Evolutionary conservation across 805 yeast species (phyloP).

Genomic region (Candida gorgasii): DNA sequence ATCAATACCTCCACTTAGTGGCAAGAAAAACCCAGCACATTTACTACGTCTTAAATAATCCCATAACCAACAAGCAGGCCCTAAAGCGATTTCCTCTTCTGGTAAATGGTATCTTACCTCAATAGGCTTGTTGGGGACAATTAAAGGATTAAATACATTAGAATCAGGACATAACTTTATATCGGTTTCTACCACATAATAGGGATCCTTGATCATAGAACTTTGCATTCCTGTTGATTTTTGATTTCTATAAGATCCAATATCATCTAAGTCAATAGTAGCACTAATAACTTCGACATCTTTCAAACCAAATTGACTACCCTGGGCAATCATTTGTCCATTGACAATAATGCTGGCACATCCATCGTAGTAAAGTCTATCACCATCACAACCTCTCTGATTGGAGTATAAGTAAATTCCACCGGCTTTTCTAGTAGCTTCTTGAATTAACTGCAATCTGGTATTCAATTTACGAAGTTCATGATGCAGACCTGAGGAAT

Average conservation of each 20-base stretch:
- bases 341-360: conserved; percentile 93
- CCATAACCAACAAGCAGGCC: conserved; percentile 99
- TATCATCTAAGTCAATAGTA: conserved; percentile 90
- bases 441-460: conserved; percentile 79
- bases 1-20: conserved; percentile 96
- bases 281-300: conserved; percentile 98
- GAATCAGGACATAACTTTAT: conserved; percentile 65
- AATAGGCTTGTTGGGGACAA: conserved; percentile 56
- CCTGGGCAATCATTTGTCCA: conserved; percentile 91
- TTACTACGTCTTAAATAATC: conserved; percentile 90
- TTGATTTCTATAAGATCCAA: conserved; percentile 74
- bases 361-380: conserved; percentile 94
- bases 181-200: conserved; percentile 60
- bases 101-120: conserved; percentile 71
- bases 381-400: conserved; percentile 99
- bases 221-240: conserved; percentile 79
- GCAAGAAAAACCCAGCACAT: conserved; percentile 89
- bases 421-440: conserved; percentile 95
- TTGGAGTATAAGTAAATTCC: conserved; percentile 92
- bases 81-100: conserved; percentile 94
- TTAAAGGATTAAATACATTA: conserved; percentile 57
- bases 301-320: conserved; percentile 79
- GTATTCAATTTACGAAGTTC: conserved; percentile 88
- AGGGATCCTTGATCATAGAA: conserved; percentile 38
- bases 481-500: conserved; percentile 97